These are phyloP conservation scores for Cutaneotrichosporon mucoides DNA, from an alignment of 1,284 basidiomycete species.

Conservation along the genomic window DNA sequence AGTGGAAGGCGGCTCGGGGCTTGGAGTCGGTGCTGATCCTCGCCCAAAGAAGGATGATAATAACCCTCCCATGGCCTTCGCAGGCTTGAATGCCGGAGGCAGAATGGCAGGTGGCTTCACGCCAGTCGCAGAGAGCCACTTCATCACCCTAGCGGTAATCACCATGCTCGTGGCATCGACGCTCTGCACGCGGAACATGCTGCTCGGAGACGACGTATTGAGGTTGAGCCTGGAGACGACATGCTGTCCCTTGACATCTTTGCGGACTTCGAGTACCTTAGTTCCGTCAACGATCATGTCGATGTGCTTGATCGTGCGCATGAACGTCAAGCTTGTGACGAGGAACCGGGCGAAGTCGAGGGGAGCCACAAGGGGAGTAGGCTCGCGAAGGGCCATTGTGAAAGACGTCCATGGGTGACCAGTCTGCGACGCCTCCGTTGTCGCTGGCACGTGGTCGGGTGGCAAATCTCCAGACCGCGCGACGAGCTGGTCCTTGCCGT, in stretches of 20 bases:
- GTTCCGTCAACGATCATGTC: constrained; percentile 75
- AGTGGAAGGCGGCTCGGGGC: constrained; percentile 49
- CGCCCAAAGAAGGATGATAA: constrained; percentile 55
- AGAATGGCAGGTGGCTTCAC: constrained; percentile 47
- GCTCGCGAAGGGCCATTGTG: constrained; percentile 82
- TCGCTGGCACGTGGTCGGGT: constrained; percentile 36
- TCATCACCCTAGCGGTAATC: constrained; percentile 77
- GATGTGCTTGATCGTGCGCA: constrained; percentile 72
- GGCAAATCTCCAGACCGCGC: constrained; percentile 70
- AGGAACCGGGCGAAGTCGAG: constrained; percentile 89
- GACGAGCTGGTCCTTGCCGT: constrained; percentile 77
- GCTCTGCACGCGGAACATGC: constrained; percentile 65
- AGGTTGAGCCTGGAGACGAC: constrained; percentile 56
- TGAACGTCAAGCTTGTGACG: constrained; percentile 90
- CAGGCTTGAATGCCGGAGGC: constrained; percentile 28
- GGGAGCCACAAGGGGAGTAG: constrained; percentile 69
- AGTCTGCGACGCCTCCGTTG: constrained; percentile 30
- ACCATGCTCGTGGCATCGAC: constrained; percentile 67
- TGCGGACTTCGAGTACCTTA: constrained; percentile 69
- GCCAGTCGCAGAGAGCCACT: constrained; percentile 64
- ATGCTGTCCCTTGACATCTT: constrained; percentile 61
- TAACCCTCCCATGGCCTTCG: constrained; percentile 72
- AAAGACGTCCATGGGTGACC: constrained; percentile 77
- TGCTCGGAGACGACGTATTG: constrained; percentile 47
- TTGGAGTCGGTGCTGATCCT: constrained; percentile 45